Evolutionary conservation across 805 yeast species (phyloP), one percentile per base, ranked within the genome.

Genomic region (Zygosaccharomyces bailii): DNA sequence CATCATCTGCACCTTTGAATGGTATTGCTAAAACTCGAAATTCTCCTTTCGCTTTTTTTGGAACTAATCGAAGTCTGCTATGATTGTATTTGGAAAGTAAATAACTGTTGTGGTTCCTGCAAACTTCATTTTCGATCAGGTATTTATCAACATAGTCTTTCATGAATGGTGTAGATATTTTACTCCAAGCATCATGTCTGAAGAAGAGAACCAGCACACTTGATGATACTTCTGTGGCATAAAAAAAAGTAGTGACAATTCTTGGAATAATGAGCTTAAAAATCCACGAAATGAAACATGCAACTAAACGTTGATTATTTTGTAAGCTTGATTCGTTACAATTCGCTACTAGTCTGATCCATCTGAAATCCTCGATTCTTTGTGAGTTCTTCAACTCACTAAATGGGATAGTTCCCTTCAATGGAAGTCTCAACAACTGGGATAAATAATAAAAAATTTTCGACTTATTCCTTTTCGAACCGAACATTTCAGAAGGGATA

Each of bases 11-110:
- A 13, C 68, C 75, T 36, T 59, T 69, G 16, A 60, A 55, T 0
- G 91, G 88, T 10, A 75, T 68, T 25, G 81, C 76, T 13, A 85
- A 71, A 11, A 80, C 68, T 53, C 93, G 64, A 46, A 84, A 82
- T 34, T 76, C 84, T 14, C 49, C 48, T 4, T 65, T 50, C 9
- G 61, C 60, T 34, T 63, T 60, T 56, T 86, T 86, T 0, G 95
- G 95, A 25, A 82, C 60, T 0, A 82, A 44, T 40, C 84, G 67
- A 16, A 76, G 45, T 3, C 53, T 61, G 3, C 82, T 82, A 47
- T 68, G 66, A 46, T 51, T 49, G 30, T 41, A 65, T 5, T 43
- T 50, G 7, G 54, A 56, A 19, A 34, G 39, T 9, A 30, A 45
- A 43, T 39, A 57, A 49, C 48, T 61, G n/a, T 43, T 50, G 52